Conservation (phyloP, 345 rosid species). For the Litchi chinensis region DNA sequence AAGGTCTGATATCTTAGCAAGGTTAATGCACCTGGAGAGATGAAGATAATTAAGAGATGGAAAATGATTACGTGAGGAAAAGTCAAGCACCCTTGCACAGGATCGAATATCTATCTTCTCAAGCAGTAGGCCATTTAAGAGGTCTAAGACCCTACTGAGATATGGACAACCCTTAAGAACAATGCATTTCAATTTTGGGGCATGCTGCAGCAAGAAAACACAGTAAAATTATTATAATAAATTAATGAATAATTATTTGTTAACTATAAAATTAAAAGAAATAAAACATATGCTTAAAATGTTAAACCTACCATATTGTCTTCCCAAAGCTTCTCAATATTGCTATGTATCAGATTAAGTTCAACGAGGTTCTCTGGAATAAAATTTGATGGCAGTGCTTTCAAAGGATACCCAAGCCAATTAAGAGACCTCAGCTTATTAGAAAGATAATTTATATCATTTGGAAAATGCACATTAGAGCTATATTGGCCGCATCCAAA, state of each 20-base stretch:
- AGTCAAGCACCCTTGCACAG: too few relatives aligned
- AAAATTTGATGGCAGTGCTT: conserved; percentile 14
- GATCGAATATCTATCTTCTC: too few relatives aligned
- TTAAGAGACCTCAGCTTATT: conserved; percentile 4
- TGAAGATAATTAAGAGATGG: too few relatives aligned
- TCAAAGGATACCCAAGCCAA: conserved; percentile 20
- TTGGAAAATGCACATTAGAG: background rate
- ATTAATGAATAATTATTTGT: background rate
- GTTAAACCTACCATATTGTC: background rate
- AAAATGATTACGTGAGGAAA: too few relatives aligned
- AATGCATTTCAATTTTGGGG: too few relatives aligned
- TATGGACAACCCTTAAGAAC: too few relatives aligned
- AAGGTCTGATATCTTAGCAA: too few relatives aligned
- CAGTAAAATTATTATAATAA: background rate
- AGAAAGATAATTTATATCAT: conserved; percentile 9
- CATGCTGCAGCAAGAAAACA: too few relatives aligned
- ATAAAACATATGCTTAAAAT: background rate
- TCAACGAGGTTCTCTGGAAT: conserved; percentile 9
- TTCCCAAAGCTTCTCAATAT: conserved; percentile 15
- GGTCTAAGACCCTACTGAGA: too few relatives aligned
- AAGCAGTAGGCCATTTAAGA: too few relatives aligned
- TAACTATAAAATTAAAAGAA: background rate
- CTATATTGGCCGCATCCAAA: background rate
- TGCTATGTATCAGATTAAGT: conserved; percentile 1
- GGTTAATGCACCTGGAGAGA: too few relatives aligned